phyloP scores from a whole-genome alignment of 495 filamentous ascomycete species.

The Trichoderma virens region DNA sequence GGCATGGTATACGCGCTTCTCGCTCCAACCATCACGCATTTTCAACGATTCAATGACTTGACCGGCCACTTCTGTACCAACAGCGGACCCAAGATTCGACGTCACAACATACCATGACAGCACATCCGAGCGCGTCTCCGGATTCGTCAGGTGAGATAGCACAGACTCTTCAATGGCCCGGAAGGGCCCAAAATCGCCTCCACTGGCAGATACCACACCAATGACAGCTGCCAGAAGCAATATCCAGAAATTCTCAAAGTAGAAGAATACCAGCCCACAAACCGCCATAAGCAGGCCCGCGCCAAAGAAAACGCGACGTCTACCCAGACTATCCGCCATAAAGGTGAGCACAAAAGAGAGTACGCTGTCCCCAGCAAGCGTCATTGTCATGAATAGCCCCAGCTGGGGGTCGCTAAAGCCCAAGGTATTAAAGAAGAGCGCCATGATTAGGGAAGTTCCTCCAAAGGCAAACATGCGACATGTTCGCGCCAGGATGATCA shows the following conservation, averaged over 20 bases:
- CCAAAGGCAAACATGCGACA: conserved; percentile 45
- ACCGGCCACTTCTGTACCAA: conserved; percentile 31
- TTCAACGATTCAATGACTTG: conserved; percentile 28
- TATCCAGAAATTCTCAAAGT: conserved; percentile 64
- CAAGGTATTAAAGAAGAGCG: conserved; percentile 50
- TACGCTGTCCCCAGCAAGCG: conserved; percentile 68
- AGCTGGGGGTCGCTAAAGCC: conserved; percentile 57
- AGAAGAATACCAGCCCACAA: conserved; percentile 60
- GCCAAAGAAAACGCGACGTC: conserved; percentile 55
- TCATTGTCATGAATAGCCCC: conserved; percentile 84
- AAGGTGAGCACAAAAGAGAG: conserved; percentile 71
- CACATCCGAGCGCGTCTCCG: conserved; percentile 60
- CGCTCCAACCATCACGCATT: conserved; percentile 24
- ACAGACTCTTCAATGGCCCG: conserved; percentile 78
- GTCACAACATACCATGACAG: conserved; percentile 74
- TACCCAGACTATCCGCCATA: conserved; percentile 66
- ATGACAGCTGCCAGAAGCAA: conserved; percentile 67
- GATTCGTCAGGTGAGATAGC: conserved; percentile 59
- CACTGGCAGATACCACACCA: conserved; percentile 73
- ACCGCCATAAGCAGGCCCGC: conserved; percentile 63
- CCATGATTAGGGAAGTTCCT: conserved; percentile 30
- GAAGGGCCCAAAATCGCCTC: conserved; percentile 78
- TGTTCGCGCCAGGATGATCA: conserved; percentile 67
- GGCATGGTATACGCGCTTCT: conserved; percentile 30
- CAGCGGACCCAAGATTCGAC: conserved; percentile 23